These are phyloP conservation scores for Paramecium primaurelia DNA, from an alignment of 73 alveolate species.

Conservation along the genomic window DNA sequence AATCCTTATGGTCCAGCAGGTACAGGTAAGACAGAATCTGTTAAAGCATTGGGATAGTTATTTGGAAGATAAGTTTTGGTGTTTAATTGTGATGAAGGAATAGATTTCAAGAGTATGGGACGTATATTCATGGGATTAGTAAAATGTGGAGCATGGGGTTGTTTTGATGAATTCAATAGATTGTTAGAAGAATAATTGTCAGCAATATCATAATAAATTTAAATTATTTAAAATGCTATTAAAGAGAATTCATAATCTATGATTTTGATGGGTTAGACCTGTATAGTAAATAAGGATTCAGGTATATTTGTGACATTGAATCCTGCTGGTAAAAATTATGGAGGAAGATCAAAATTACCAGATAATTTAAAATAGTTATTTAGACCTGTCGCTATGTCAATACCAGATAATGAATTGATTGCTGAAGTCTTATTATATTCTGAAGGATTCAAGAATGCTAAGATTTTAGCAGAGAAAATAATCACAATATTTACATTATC, in stretches of 20 bases:
- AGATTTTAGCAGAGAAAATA: slow-evolving; percentile 90
- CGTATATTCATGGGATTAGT: slow-evolving; percentile 99
- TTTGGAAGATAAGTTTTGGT: slow-evolving; percentile 99
- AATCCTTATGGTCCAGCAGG: slow-evolving; percentile 99
- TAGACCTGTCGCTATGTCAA: slow-evolving; percentile 99
- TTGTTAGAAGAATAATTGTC: slow-evolving; percentile 98
- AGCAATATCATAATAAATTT: slow-evolving; percentile 98
- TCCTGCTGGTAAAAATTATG: slow-evolving; percentile 99
- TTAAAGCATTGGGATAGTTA: slow-evolving; percentile 99
- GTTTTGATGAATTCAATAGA: slow-evolving; percentile 99
- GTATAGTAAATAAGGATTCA: slow-evolving; percentile 92
- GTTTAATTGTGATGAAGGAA: slow-evolving; percentile 99
- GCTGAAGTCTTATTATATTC: slow-evolving; percentile 99
- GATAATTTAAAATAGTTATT: slow-evolving; percentile 98
- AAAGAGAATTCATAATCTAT: slow-evolving; percentile 50
- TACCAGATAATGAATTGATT: slow-evolving; percentile 99
- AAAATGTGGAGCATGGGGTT: slow-evolving; percentile 99
- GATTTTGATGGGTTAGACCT: slow-evolving; percentile 64
- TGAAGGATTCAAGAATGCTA: slow-evolving; percentile 96
- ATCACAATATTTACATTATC: slow-evolving; percentile 96
- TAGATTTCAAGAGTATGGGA: slow-evolving; percentile 99
- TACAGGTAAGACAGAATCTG: slow-evolving; percentile 99
- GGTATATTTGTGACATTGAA: slow-evolving; percentile 99
- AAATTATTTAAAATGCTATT: slow-evolving; percentile 90
- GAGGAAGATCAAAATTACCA: slow-evolving; percentile 99